These are phyloP conservation scores for Acidomyces sp. DNA, from an alignment of 495 filamentous ascomycete genomes.

Conservation along the genomic window DNA sequence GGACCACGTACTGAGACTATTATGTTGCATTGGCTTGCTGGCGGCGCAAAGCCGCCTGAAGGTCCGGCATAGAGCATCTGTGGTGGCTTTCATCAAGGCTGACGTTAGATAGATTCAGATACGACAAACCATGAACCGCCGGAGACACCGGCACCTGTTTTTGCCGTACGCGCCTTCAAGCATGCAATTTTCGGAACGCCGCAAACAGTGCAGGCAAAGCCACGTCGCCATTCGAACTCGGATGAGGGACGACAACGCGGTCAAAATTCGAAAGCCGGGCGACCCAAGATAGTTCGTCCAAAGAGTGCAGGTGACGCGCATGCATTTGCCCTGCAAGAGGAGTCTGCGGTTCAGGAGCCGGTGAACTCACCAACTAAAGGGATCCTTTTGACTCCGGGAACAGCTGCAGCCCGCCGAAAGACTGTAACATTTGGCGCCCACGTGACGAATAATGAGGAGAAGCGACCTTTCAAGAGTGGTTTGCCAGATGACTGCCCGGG, in stretches of 20 bases:
- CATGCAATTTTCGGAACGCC: constrained; percentile 85
- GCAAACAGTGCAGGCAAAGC: constrained; percentile 33
- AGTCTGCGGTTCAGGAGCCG: constrained; percentile 13
- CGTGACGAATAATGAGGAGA: constrained; percentile 48
- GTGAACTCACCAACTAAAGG: constrained; percentile 54
- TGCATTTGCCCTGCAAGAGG: neutral
- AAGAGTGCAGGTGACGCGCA: constrained; percentile 16
- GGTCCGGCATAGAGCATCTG: neutral
- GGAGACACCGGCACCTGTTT: constrained; percentile 86
- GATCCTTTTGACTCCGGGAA: constrained; percentile 85
- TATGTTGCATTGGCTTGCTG: constrained; percentile 31
- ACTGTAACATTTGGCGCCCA: constrained; percentile 75
- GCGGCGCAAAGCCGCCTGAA: constrained; percentile 20
- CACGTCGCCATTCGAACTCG: constrained; percentile 14
- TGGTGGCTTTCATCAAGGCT: constrained; percentile 1
- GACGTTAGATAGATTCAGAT: constrained; percentile 10
- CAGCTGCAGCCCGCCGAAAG: constrained; percentile 62
- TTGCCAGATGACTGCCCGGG: constrained; percentile 43
- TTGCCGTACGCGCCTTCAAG: constrained; percentile 85
- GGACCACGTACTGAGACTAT: too few species aligned
- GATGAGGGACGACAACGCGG: constrained; percentile 9
- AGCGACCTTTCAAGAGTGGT: constrained; percentile 34
- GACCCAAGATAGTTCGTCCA: constrained; percentile 9
- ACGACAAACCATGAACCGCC: constrained; percentile 44
- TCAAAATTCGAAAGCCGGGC: neutral